These are phyloP conservation scores for Willaertia magna DNA, from an alignment of 208 protist genomes.

Conservation along the genomic window DNA sequence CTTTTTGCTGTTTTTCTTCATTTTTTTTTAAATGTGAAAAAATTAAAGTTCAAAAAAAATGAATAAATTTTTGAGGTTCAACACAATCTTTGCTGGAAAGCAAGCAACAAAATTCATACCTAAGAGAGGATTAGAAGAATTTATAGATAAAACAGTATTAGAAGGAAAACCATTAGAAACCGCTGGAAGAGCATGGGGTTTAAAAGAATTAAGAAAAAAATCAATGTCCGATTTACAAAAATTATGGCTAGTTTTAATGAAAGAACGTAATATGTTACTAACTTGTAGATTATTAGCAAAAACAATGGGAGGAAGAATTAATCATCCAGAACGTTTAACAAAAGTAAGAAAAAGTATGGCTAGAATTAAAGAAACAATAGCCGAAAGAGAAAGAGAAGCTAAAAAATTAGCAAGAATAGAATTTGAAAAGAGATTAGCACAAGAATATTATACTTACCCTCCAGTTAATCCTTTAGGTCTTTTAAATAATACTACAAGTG, in stretches of 20 bases:
- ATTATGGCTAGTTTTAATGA: constrained; percentile 1
- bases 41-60: too few relatives aligned
- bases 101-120: background rate
- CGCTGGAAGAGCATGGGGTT: background rate
- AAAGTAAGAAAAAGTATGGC: background rate
- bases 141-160: background rate
- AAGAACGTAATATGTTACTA: background rate
- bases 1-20: too few relatives aligned
- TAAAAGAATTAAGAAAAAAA: background rate
- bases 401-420: background rate
- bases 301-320: background rate
- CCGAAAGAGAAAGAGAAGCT: background rate
- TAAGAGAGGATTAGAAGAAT: background rate
- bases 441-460: background rate
- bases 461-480: background rate
- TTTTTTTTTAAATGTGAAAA: too few relatives aligned
- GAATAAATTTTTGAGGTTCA: too few relatives aligned
- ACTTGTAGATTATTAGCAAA: background rate
- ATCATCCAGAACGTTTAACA: background rate
- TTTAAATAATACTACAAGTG: background rate
- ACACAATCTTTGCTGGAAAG: too few relatives aligned
- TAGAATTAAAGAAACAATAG: background rate
- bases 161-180: background rate
- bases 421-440: background rate
- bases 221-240: background rate